Evolutionary conservation across 2,329 filamentous ascomycete genomes (phyloP), one percentile per base, ranked within the genome.

Genomic region (Apiospora kogelbergensis): DNA sequence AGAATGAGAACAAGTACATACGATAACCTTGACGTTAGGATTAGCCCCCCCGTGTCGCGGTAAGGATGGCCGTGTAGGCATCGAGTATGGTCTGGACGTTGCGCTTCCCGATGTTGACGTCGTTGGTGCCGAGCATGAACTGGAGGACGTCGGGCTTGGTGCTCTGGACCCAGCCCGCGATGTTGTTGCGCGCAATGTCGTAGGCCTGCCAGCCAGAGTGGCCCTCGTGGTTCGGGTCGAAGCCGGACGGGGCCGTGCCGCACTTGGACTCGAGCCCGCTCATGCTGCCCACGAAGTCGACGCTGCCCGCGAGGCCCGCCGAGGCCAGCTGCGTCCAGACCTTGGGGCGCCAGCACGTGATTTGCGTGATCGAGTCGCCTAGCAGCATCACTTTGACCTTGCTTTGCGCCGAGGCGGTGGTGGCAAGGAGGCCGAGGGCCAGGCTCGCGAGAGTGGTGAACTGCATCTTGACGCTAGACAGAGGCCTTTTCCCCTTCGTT

Each of bases 81-180:
- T 73, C 76, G 1, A 81, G 74, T 57, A 84, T 80, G 45, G 80
- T 77, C 66, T 75, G 71, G 1, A 78, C 75, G 41, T 69, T 71
- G 6, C 76, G 71, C 65, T 66, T 66, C 4, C 78, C 77, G 22
- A 74, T 71, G 17, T 73, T 72, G 6, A 84, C 78, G 71, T 84
- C 82, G 71, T 84, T 84, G 2, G 82, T 84, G 44, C 82, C 83
- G 6, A 84, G 76, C 80, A 83, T 82, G 74, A 83, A 83, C 76
- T 80, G 81, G 15, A 84, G 80, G 17, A 84, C 76, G 68, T 84
- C 82, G 13, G 82, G 79, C 11, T 75, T 77, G 1, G 78, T 77
- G 66, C 53, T 75, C 33, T 75, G 73, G 26, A 83, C 74, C 82
- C 82, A 84, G 40, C 74, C 76, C 5, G 74, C 74, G 5, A 83